Evolutionary conservation across 2,329 filamentous ascomycete genomes (phyloP).

Genomic region (Colletotrichum spaethianum): DNA sequence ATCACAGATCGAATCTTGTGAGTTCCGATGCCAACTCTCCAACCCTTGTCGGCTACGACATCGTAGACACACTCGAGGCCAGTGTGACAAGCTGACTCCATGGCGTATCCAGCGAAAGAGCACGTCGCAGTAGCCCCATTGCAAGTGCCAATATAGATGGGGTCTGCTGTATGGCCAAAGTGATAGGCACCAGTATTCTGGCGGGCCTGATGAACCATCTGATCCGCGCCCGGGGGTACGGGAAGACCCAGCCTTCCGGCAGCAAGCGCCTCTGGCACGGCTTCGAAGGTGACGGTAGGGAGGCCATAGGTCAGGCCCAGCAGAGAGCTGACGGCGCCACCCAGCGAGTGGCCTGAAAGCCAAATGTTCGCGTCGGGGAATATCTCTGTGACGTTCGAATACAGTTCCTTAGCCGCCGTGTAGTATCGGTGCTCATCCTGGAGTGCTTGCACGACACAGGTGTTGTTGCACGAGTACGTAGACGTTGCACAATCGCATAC

Average conservation of each 20-base stretch:
- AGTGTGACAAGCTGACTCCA: conserved; percentile 94
- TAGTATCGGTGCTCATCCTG: conserved; percentile 92
- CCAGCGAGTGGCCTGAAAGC: conserved; percentile 93
- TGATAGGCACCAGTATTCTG: conserved; percentile 85
- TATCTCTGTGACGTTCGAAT: conserved; percentile 89
- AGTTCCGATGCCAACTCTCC: conserved; percentile 91
- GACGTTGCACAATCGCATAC: conserved; percentile 93
- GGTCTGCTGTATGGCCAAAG: conserved; percentile 96
- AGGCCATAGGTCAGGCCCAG: conserved; percentile 92
- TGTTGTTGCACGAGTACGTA: conserved; percentile 92
- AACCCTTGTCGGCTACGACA: conserved; percentile 90
- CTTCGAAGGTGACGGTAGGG: conserved; percentile 93
- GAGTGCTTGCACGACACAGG: conserved; percentile 84
- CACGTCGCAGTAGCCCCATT: conserved; percentile 92
- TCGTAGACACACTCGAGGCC: conserved; percentile 93
- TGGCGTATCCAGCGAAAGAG: conserved; percentile 91
- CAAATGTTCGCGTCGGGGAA: conserved; percentile 90
- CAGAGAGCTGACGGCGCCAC: conserved; percentile 89
- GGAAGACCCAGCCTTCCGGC: conserved; percentile 89
- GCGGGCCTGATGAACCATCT: conserved; percentile 78
- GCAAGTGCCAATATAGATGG: conserved; percentile 93
- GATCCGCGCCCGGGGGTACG: conserved; percentile 82
- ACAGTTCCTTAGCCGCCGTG: conserved; percentile 88
- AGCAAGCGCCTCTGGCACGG: conserved; percentile 90
- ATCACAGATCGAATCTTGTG: conserved; percentile 94